Conservation (phyloP, 2,329 filamentous ascomycete genomes). For the Passalora sequoiae region DNA sequence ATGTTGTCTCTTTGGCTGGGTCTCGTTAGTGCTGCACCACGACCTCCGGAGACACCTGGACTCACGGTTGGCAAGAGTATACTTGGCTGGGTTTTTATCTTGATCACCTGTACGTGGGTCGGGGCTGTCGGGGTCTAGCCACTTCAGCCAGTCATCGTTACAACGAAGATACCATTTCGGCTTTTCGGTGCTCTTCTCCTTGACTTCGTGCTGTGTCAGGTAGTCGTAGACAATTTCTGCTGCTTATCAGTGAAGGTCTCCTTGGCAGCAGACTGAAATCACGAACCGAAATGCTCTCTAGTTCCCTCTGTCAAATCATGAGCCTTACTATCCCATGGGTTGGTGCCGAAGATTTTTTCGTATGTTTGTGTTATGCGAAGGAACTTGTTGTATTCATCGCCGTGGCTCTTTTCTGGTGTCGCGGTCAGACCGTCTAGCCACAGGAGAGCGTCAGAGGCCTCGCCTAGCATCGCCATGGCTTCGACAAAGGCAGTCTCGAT, state of each 20-base stretch:
- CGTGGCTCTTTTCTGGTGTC: too few species aligned
- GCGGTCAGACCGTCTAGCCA: background rate
- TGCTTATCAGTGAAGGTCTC: background rate
- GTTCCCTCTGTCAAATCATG: background rate
- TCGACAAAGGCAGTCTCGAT: background rate
- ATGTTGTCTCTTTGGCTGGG: too few species aligned
- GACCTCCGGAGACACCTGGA: too few species aligned
- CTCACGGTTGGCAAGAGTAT: conserved; percentile 3
- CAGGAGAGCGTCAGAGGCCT: background rate
- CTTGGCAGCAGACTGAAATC: too few species aligned
- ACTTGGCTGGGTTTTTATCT: conserved; percentile 3
- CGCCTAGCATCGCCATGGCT: background rate
- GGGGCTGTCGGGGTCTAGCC: background rate
- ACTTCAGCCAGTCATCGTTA: conserved; percentile 5
- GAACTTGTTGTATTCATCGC: conserved; percentile 1
- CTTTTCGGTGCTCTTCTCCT: background rate
- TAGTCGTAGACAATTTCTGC: background rate
- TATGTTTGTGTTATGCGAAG: background rate
- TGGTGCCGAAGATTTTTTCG: conserved; percentile 3
- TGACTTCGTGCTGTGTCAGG: background rate
- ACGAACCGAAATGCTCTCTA: background rate
- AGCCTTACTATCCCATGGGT: conserved; percentile 2
- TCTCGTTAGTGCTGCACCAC: too few species aligned
- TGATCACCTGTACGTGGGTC: conserved; percentile 5
- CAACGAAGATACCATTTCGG: background rate